These are phyloP conservation scores for Colletotrichum tamarilloi DNA, from an alignment of 2,329 filamentous ascomycete genomes.

Conservation along the genomic window DNA sequence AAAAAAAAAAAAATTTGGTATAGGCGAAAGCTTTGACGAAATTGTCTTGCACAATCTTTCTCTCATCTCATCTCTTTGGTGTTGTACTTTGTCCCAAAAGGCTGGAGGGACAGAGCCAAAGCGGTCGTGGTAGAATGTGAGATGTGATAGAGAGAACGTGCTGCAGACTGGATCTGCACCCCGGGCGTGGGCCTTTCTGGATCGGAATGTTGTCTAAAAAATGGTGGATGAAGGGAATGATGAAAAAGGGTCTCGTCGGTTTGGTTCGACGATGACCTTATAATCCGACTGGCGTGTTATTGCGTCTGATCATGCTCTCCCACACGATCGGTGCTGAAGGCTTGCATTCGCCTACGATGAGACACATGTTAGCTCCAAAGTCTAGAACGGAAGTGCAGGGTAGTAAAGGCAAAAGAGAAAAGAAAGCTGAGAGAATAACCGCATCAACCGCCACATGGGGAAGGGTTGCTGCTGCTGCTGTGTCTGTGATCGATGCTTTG, in stretches of 20 bases:
- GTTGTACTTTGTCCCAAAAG: neutral
- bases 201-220: neutral
- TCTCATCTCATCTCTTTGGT: neutral
- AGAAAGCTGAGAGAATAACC: neutral
- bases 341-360: conserved; percentile 48
- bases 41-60: neutral
- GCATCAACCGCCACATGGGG: neutral
- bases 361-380: conserved; percentile 9
- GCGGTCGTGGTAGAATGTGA: neutral
- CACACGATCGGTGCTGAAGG: conserved; percentile 48
- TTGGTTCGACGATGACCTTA: neutral
- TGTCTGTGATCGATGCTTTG: neutral
- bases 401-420: neutral
- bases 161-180: conserved; percentile 8
- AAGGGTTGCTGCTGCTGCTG: neutral
- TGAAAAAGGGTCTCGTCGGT: neutral
- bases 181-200: neutral
- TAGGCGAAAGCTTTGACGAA: neutral
- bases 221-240: neutral
- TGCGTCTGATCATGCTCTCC: conserved; percentile 50
- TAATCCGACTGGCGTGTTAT: conserved; percentile 40
- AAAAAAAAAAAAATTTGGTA: neutral
- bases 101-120: neutral
- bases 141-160: conserved; percentile 8
- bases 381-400: neutral